A percentile compares a stretch with the other conserved stretches of the same genome.
Conservation (phyloP, 805 yeast species). For the Candida sphagnicola region DNA sequence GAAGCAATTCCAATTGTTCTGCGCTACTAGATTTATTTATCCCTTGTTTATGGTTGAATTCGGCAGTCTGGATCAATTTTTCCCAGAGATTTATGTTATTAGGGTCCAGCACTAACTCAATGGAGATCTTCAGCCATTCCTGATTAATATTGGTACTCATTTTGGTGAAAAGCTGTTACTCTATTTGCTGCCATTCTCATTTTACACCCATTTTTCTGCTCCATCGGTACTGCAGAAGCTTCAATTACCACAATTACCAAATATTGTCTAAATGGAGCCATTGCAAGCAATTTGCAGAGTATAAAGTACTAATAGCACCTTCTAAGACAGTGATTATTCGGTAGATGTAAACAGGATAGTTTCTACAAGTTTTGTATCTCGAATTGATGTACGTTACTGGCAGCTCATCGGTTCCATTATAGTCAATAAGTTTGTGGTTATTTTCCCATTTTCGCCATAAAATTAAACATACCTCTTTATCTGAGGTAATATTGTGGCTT, state of each 20-base stretch:
- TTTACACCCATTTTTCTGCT: neutral
- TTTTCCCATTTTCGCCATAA: too few species aligned
- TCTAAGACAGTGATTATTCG: too few species aligned
- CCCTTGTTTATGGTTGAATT: conserved; percentile 21
- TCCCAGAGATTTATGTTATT: conserved; percentile 36
- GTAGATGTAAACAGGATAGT: too few species aligned
- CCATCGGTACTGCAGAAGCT: neutral
- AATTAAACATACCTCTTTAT: too few species aligned
- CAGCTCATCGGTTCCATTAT: too few species aligned
- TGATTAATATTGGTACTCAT: conserved; percentile 5
- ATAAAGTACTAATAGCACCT: too few species aligned
- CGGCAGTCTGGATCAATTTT: conserved; percentile 26
- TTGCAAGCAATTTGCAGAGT: neutral
- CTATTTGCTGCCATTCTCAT: neutral
- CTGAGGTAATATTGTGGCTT: too few species aligned
- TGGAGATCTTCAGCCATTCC: conserved; percentile 29
- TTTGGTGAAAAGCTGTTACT: neutral
- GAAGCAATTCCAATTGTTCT: conserved; percentile 27
- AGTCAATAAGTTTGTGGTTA: too few species aligned
- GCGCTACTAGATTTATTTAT: conserved; percentile 31
- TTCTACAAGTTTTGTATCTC: too few species aligned
- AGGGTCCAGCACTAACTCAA: conserved; percentile 29
- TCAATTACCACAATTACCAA: too few species aligned
- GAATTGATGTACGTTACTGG: too few species aligned
- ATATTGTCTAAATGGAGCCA: too few species aligned